A percentile compares a stretch with the other conserved stretches of the same genome.
These are phyloP conservation scores for Phytophthora tentaculata DNA, from an alignment of 352 stramenopile species.

Conservation along the genomic window DNA sequence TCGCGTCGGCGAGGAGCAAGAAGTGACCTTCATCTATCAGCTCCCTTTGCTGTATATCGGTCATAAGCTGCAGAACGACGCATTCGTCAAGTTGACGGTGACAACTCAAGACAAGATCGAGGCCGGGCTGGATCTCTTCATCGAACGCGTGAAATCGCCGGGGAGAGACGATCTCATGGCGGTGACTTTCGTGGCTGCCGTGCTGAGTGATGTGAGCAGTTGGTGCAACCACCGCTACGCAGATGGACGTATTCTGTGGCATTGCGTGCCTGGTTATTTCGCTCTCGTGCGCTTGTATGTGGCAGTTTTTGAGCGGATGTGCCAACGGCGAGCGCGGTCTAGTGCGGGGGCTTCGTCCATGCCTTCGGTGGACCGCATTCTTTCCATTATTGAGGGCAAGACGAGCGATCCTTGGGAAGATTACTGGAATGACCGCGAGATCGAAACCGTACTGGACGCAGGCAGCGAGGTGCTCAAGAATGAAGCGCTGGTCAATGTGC, in stretches of 20 bases:
- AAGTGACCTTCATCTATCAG: slow-evolving; percentile 60
- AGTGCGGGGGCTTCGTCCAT: slow-evolving; percentile 34
- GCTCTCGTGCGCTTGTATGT: slow-evolving; percentile 69
- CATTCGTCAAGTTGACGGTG: slow-evolving; percentile 42
- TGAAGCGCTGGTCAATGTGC: slow-evolving; percentile 67
- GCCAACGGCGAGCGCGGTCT: slow-evolving; percentile 62
- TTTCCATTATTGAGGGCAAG: slow-evolving; percentile 64
- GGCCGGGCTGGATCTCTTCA: slow-evolving; percentile 52
- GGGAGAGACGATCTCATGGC: slow-evolving; percentile 69
- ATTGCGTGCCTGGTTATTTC: slow-evolving; percentile 85
- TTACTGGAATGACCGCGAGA: slow-evolving; percentile 76
- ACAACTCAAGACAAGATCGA: slow-evolving; percentile 59
- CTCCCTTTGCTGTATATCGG: slow-evolving; percentile 63
- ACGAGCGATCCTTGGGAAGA: slow-evolving; percentile 69
- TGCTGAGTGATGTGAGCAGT: slow-evolving; percentile 63
- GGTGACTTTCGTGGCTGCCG: slow-evolving; percentile 72
- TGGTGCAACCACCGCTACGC: slow-evolving; percentile 61
- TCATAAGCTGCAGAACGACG: slow-evolving; percentile 50
- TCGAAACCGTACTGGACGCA: slow-evolving; percentile 61
- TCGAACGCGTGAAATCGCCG: slow-evolving; percentile 60
- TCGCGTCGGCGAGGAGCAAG: slow-evolving; percentile 47
- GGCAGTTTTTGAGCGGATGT: slow-evolving; percentile 79
- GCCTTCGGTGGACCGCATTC: slow-evolving; percentile 59
- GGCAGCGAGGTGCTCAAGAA: slow-evolving; percentile 75
- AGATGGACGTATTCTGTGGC: slow-evolving; percentile 62